Conservation (phyloP, 2,329 filamentous ascomycete genomes). For the Cylindrodendrum hubeiense region DNA sequence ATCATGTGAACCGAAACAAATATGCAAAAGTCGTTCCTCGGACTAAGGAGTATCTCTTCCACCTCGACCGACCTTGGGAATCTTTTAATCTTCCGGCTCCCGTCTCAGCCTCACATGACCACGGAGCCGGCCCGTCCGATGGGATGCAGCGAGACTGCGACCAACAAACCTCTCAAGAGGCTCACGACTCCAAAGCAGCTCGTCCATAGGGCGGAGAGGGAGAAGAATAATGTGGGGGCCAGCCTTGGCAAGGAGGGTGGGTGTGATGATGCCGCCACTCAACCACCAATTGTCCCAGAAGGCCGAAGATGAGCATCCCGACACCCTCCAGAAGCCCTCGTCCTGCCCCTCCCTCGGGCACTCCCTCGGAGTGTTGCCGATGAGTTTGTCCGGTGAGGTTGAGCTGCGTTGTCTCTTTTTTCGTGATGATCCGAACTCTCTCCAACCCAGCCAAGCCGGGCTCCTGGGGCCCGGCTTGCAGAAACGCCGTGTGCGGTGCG, state of each 20-base stretch:
- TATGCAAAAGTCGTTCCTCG: background rate
- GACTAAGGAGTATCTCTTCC: background rate
- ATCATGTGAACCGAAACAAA: background rate
- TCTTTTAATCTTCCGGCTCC: background rate
- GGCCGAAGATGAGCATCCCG: background rate
- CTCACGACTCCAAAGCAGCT: background rate
- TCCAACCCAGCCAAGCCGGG: background rate
- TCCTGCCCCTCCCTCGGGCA: background rate
- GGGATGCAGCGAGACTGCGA: too few species aligned
- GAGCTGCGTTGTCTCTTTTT: background rate
- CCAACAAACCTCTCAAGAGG: background rate
- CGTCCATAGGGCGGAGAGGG: background rate
- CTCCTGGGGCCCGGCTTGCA: background rate
- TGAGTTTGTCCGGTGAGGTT: background rate
- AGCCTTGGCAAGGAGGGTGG: background rate
- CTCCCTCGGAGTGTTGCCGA: background rate
- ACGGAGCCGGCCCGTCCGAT: background rate
- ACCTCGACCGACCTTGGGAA: background rate
- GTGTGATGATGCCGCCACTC: background rate
- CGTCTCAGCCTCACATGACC: too few species aligned
- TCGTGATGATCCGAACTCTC: background rate
- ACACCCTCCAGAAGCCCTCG: background rate
- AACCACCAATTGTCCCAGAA: background rate
- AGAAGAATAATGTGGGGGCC: background rate
- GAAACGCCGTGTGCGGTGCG: background rate